Base-by-base conservation (phyloP, 257 asterid species). In the Apocynum venetum region DNA sequence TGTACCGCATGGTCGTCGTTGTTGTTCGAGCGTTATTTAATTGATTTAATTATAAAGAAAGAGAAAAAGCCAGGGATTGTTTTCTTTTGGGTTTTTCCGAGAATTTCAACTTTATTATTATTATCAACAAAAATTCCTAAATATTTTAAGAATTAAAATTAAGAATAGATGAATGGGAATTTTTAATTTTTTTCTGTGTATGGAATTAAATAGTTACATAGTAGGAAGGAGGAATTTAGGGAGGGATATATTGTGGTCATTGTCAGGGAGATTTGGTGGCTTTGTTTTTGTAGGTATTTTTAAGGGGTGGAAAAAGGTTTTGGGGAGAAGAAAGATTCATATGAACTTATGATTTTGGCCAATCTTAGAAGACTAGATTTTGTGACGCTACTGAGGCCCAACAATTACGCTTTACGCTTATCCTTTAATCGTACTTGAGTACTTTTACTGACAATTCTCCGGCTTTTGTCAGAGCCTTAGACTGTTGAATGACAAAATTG, bases 61-160 rank as follows among this genome's bases (percentile, higher is more conserved):
- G 25, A 4, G 9, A 4, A 55, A 67, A 48, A 73, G 73, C 49
- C 31, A 7, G 25, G 60, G 79, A 70, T 67, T 68, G 71, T 48
- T 75, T 61, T 69, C 60, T 35, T 71, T 75, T 81, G 79, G 85
- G 80, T 83, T 56, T 81, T 79, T 82, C 77, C 86, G 65, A 85
- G 85, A 80, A 82, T 76, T 46, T n/a, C 31, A 73, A 36, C 4
- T 13, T 49, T 67, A 31, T 49, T 52, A 67, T 76, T 48, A 65
- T 4, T 41, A 52, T 20, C 13, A 72, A 51, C 31, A 74, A 14
- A 40, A 10, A 25, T 75, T 75, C 15, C 8, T 36, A 36, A 20
- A 3, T 60, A 19, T 17, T 36, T 56, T 20, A 31, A 8, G 31
- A 49, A 71, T n/a, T 47, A 15, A 49, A 48, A 20, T 0, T 31